A percentile compares a stretch with the other conserved stretches of the same genome.
Conservation (phyloP, 164 flowering plant genomes). For the Buxus sempervirens region DNA sequence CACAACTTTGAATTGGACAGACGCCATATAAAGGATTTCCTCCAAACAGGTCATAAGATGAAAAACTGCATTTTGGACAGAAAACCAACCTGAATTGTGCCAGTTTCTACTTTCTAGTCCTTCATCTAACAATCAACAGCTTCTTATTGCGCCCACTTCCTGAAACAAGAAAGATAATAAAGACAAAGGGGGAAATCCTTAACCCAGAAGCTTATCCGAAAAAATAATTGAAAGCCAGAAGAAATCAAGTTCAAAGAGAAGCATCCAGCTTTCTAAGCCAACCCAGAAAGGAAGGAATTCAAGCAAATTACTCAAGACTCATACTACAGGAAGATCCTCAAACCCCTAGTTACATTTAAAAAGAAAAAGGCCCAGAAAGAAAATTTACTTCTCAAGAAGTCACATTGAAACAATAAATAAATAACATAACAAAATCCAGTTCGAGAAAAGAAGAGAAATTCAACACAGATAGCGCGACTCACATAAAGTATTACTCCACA, state of each 20-base stretch:
- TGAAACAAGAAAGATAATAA: background rate
- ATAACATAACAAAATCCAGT: no score
- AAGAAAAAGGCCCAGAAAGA: background rate
- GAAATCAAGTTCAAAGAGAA: conserved; percentile 7
- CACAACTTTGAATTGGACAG: no score
- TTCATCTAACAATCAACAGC: background rate
- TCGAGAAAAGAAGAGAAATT: background rate
- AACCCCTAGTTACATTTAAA: background rate
- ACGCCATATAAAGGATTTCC: background rate
- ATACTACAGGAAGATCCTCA: background rate
- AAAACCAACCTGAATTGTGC: background rate
- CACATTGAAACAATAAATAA: background rate
- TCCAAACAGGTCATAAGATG: background rate
- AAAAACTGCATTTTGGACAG: background rate
- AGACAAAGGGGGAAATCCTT: background rate
- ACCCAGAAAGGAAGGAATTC: background rate
- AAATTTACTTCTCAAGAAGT: background rate
- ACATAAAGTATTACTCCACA: background rate
- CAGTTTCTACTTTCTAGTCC: background rate
- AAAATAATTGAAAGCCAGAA: conserved; percentile 8
- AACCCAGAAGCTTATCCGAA: conserved; percentile 3
- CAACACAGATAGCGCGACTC: background rate
- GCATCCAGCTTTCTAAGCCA: conserved; percentile 5
- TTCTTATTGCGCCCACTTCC: background rate
- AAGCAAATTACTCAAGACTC: background rate